Evolutionary conservation across 2,329 filamentous ascomycete genomes (phyloP).

Genomic region (Fusarium verrucosum): DNA sequence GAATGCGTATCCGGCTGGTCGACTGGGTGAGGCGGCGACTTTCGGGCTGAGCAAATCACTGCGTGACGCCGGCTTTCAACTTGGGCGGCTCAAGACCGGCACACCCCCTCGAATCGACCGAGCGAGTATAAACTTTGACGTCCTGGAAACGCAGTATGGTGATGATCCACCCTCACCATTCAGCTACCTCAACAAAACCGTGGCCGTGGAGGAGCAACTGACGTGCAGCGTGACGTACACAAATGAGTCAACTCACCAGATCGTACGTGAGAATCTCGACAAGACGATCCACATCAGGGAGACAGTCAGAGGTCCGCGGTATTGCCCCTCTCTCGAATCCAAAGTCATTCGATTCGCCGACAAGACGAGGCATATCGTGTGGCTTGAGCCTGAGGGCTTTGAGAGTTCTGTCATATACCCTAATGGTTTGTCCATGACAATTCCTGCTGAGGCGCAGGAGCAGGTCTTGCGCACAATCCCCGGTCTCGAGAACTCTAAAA

Average conservation of each 20-base stretch:
- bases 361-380: slow-evolving; percentile 85
- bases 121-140: slow-evolving; percentile 80
- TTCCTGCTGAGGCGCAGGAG: slow-evolving; percentile 87
- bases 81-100: slow-evolving; percentile 93
- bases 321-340: slow-evolving; percentile 94
- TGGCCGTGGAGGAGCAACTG: slow-evolving; percentile 83
- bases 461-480: slow-evolving; percentile 83
- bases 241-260: slow-evolving; percentile 80
- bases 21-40: slow-evolving; percentile 93
- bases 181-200: slow-evolving; percentile 84
- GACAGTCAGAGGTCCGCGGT: slow-evolving; percentile 90
- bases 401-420: slow-evolving; percentile 91
- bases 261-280: slow-evolving; percentile 89
- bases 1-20: slow-evolving; percentile 82
- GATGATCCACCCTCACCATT: slow-evolving; percentile 90
- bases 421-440: slow-evolving; percentile 96
- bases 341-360: slow-evolving; percentile 90
- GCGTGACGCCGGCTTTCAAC: slow-evolving; percentile 83
- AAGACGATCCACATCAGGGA: slow-evolving; percentile 97
- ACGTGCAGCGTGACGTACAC: slow-evolving; percentile 90
- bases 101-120: slow-evolving; percentile 89
- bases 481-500: slow-evolving; percentile 88
- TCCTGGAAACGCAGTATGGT: slow-evolving; percentile 77
- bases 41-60: slow-evolving; percentile 92
- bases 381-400: slow-evolving; percentile 97